Percentiles rank a stretch among this genome's conserved stretches.
Evolutionary conservation across 2,329 filamentous ascomycete species (phyloP).

Genomic region (Cladorrhinum sp.): DNA sequence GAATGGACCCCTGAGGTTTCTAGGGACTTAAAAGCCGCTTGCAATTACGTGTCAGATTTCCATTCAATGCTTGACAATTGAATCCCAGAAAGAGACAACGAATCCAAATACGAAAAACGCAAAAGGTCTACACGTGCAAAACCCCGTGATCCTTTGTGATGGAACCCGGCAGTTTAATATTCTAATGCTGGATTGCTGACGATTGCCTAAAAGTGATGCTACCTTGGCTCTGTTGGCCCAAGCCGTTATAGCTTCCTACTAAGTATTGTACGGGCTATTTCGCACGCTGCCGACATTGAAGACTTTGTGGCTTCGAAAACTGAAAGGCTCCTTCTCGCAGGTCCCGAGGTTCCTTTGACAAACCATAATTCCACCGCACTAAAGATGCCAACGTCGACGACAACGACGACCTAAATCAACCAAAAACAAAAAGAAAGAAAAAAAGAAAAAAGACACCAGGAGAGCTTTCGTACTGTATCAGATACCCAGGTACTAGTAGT

Average conservation of each 20-base stretch:
- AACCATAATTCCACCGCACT: slow-evolving; percentile 10
- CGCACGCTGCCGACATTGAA: slow-evolving; percentile 12
- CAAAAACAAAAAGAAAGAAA: no score
- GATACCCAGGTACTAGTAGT: background rate
- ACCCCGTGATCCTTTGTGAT: slow-evolving; percentile 15
- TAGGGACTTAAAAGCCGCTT: background rate
- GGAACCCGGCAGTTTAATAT: background rate
- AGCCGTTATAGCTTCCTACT: slow-evolving; percentile 24
- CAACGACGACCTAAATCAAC: slow-evolving; percentile 9
- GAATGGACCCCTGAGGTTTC: background rate
- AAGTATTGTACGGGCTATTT: slow-evolving; percentile 26
- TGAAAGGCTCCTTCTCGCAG: slow-evolving; percentile 19
- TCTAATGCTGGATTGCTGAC: slow-evolving; percentile 3
- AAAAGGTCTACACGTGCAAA: slow-evolving; percentile 13
- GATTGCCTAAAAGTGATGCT: background rate
- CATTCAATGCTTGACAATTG: background rate
- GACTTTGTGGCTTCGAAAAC: slow-evolving; percentile 18
- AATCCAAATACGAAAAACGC: background rate
- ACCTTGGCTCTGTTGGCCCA: background rate
- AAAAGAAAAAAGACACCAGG: no score
- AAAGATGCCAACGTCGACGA: slow-evolving; percentile 3
- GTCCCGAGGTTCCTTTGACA: slow-evolving; percentile 10
- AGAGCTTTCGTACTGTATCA: background rate
- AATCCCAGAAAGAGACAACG: background rate
- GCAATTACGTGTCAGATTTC: background rate